Conservation (phyloP, 768 basidiomycete genomes). For the Clitopilus passeckerianus region DNA sequence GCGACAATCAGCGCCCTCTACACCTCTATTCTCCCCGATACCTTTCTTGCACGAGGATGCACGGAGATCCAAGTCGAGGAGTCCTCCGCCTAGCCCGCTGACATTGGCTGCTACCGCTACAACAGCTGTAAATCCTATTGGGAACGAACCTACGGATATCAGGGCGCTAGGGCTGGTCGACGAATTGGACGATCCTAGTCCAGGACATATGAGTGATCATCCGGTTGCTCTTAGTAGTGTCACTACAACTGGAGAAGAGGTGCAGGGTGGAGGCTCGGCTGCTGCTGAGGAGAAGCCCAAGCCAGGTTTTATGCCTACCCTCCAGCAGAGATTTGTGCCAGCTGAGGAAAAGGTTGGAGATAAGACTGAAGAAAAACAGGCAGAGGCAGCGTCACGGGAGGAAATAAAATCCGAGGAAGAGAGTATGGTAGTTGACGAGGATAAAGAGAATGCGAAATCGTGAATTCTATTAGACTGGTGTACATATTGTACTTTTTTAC, state of each 20-base stretch:
- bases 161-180: conserved; percentile 76
- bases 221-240: conserved; percentile 66
- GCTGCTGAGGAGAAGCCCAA: conserved; percentile 19
- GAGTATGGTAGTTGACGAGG: conserved; percentile 49
- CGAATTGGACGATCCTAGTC: conserved; percentile 79
- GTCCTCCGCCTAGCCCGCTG: conserved; percentile 75
- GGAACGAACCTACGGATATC: conserved; percentile 28
- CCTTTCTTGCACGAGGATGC: conserved; percentile 84
- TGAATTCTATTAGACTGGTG: conserved; percentile 11
- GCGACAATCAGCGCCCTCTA: conserved; percentile 57
- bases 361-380: conserved; percentile 35
- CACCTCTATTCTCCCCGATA: conserved; percentile 84
- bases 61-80: conserved; percentile 72
- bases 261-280: not conserved
- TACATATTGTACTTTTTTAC: not conserved
- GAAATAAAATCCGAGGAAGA: conserved; percentile 19
- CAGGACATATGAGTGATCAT: conserved; percentile 80
- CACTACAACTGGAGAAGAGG: conserved; percentile 34
- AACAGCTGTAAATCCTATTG: conserved; percentile 20
- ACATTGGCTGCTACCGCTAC: conserved; percentile 37
- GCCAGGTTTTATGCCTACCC: conserved; percentile 44
- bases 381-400: conserved; percentile 8
- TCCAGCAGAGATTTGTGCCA: conserved; percentile 59
- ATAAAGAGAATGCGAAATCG: conserved; percentile 42
- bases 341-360: not conserved